Base-by-base conservation (phyloP, 2,329 filamentous ascomycete species). In the Aspergillus neoniger region DNA sequence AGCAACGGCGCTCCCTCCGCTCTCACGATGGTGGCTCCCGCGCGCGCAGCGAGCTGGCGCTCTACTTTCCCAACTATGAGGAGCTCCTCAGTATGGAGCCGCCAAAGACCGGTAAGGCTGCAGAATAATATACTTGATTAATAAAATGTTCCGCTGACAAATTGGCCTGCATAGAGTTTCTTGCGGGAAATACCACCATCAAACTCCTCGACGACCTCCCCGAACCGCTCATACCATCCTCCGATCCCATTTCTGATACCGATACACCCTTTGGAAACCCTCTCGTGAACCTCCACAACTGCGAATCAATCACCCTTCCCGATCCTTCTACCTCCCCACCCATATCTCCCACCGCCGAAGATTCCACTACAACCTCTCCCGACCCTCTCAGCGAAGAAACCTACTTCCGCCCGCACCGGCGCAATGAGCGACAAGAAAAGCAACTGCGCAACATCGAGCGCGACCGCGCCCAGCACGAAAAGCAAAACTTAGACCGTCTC, bases 1-100 rank as follows among this genome's bases (percentile, higher is more conserved):
- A 67, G 39, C 88, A 91, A 67, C 89, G 86, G 74, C 81, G 93
- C 70, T 94, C 92, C 73, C 81, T 97, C 74, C 86, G 94, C 64
- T 96, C 92, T 55, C 91, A 96, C 70, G 92, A 96, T 73, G 85
- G 85, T 70, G 90, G 89, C 10, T 89, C 89, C 55, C 85, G 91
- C 68, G 89, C 92, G 78, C 96, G 96, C 82, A 97, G 92, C 77
- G 93, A 97, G 72, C 83, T 98, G 63, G 89, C 92, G 39, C 85
- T 87, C 51, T 98, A 96, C 78, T 97, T 98, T 72, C 88, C 91
- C 55, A 93, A 96, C 71, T 98, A 96, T 76, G 93, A 97, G 77
- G 91, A 96, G 74, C 86, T 97, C 67, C 92, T 98, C 78, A 92
- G 91, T 63, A 91, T 96, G 72, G 88, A 91, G 64, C 86, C 88